Evolutionary conservation across 2,329 filamentous ascomycete species (phyloP), one percentile per base, ranked within the genome.

Genomic region (Colletotrichum higginsianum): DNA sequence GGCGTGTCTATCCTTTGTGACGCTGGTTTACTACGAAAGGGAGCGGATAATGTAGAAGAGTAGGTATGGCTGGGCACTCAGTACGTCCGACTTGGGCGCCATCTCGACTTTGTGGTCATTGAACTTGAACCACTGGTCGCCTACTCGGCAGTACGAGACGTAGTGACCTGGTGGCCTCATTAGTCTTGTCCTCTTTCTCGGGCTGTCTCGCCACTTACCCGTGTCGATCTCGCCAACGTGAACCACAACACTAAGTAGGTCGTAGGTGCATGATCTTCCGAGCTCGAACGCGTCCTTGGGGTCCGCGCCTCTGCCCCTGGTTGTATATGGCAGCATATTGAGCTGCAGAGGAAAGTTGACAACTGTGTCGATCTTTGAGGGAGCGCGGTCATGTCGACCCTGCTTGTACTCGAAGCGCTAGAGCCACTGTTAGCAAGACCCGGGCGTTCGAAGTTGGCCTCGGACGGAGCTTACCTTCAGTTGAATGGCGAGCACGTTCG

Each of bases 221-320:
- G 94, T 95, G 77, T 98, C 95, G 68, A 98, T 93, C 81, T 96
- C 94, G 62, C 96, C 96, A 72, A 97, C 94, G 78, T 98, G 96
- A 49, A 98, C 95, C 26, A 98, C 93, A 3, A 98, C 95, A 73
- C 93, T 95, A 21, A 95, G 88, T 1, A 98, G 88, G 75, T 98
- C 94, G 80, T 98, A 98, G 6, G 92, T 90, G 78, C 93, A 95
- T 6, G 89, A 91, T 76, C 89, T 85, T 66, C 86, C 87, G 21
- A 92, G 80, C 76, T 91, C 89, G 60, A 84, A 84, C 66, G 82
- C 84, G 56, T 89, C 84, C 74, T 84, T 86, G 7, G 77, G 77
- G 71, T 90, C 87, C 49, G 86, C 81, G 56, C 79, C 83, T 71
- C 87, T 84, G 49, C 90, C 89, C 21, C 89, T 88, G 56, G 92